Base-by-base conservation (phyloP, 2,329 filamentous ascomycete species). In the Penicillium sp. region DNA sequence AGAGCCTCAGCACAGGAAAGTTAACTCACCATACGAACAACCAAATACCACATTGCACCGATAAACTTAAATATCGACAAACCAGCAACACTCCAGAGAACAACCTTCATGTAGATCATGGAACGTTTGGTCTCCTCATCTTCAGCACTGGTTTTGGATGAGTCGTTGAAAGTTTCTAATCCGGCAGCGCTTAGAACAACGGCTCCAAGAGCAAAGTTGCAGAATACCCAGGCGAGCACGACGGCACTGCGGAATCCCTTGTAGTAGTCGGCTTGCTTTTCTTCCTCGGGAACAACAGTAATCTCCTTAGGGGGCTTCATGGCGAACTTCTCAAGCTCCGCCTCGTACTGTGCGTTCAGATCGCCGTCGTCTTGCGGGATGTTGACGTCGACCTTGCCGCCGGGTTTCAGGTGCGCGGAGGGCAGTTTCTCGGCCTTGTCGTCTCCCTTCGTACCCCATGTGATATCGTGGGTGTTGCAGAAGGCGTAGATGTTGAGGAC, bases 401-500 rank as follows among this genome's bases (percentile, higher is more conserved):
- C 93, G 43, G 95, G 89, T 74, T 97, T 96, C 52, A 92, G 88
- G 65, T 87, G 92, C 65, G 94, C 93, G 0, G 87, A 90, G 2
- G 91, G 90, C 51, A 97, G 84, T 70, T 93, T 92, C 66, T 96
- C 92, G 7, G 93, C 83, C 75, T 96, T 97, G 77, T 97, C 93
- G 72, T 97, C 94, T 67, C 94, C 94, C 76, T 97, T 99, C 40
- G 94, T 99, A 69, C 92, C 92, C 92, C 92, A 97, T 4, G 92
- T 95, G 62, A 97, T 94, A 70, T 97, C 92, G 81, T 97, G 92
- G 26, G 92, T 96, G 77, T 97, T 97, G 78, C 92, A 97, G 77
- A 99, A 99, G 59, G 93, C 93, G 76, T 97, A 99, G 55, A 99
- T 94, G 80, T 97, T 99, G 68, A 99, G 86, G 57, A 97, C 92